Evolutionary conservation across 768 basidiomycete genomes (phyloP), one percentile per base, ranked within the genome.

Genomic region (Macrolepiota albuminosa): DNA sequence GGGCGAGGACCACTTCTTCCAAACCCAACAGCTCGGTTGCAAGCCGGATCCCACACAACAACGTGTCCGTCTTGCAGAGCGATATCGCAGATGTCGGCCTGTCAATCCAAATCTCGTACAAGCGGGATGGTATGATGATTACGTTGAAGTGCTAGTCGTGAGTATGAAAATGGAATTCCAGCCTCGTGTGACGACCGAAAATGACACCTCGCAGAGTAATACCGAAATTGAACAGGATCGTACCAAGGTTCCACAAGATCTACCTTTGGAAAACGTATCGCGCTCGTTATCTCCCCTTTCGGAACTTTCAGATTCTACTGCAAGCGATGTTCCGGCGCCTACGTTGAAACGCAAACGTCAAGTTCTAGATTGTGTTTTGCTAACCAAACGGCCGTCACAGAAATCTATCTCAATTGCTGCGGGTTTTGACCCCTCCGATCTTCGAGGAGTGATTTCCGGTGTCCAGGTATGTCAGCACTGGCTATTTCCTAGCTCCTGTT

Each of bases 81-180:
- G 71, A 21, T 89, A 82, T 64, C 66, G 62, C 13, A 70, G 70
- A 40, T 85, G 84, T 67, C 77, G 72, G 47, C 81, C 87, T 3
- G 55, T 79, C 16, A 78, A 80, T 60, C 43, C 61, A 9, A 64
- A 70, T 7, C 69, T 69, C 36, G 73, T 79, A n/a, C 69, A 66
- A 47, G 68, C 70, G n/a, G 89, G 89, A 3, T 90, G 84, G 82
- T 91, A 91, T 64, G 89, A 91, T 62, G 47, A 11, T 7, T 18
- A 58, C 46, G 56, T 58, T n/a, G 61, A 65, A 16, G 50, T 66
- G 8, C 31, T 46, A 2, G 29, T 47, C 11, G 65, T 61, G 34
- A 34, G 53, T 21, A 42, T 26, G 18, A 2, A 6, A 11, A n/a
- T 13, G 4, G 7, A 36, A 6, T 11, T 42, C 26, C 31, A 42